phyloP scores from a whole-genome alignment of 768 basidiomycete species.

The Russula foetens region DNA sequence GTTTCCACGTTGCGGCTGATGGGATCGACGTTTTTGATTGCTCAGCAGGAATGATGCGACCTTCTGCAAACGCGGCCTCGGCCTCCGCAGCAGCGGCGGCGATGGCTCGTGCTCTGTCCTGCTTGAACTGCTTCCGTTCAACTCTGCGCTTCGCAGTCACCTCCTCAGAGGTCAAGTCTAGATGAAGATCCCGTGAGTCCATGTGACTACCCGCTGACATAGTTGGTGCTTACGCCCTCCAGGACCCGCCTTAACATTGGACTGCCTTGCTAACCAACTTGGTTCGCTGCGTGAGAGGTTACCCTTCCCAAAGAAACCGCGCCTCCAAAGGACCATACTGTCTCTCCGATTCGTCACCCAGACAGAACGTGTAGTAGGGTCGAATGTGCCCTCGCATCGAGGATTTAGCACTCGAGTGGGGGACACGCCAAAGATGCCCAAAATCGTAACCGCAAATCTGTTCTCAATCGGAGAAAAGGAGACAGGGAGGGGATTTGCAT shows the following conservation, averaged over 20 bases:
- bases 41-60: constrained; percentile 50
- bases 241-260: constrained; percentile 47
- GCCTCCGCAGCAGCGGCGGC: constrained; percentile 75
- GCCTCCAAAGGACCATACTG: constrained; percentile 67
- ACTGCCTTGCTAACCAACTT: constrained; percentile 78
- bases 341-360: constrained; percentile 68
- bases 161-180: constrained; percentile 84
- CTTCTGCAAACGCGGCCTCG: constrained; percentile 70
- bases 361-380: constrained; percentile 74
- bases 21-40: constrained; percentile 52
- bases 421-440: constrained; percentile 44
- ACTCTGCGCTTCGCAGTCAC: constrained; percentile 79
- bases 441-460: constrained; percentile 31
- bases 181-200: not conserved
- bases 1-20: constrained; percentile 76
- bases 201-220: not conserved
- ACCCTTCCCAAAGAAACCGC: constrained; percentile 98
- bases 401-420: constrained; percentile 58
- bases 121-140: constrained; percentile 88
- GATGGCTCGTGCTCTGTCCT: constrained; percentile 83
- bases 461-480: constrained; percentile 39
- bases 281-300: constrained; percentile 92
- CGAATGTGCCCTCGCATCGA: constrained; percentile 68
- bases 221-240: constrained; percentile 46
- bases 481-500: constrained; percentile 63